Evolutionary conservation across 169 alveolate genomes (phyloP), one percentile per base, ranked within the genome.

Genomic region (Eimeria falciformis): DNA sequence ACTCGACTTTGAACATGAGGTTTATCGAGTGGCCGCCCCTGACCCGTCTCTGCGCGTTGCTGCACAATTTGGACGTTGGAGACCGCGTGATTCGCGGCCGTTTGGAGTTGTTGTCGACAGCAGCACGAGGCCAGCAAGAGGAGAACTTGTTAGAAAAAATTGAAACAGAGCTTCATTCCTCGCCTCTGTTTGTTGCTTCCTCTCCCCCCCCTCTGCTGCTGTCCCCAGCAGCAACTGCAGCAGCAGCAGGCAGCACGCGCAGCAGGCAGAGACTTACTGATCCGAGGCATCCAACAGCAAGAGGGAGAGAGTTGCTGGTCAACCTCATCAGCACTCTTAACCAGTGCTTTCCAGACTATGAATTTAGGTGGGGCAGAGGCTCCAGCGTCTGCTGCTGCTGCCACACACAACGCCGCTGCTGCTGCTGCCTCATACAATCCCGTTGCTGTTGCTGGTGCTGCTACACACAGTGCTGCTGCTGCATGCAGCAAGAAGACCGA

Each of bases 331-430:
- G 94, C 40, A 91, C 96, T 6, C 87, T 94, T 79, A 94, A 94
- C 66, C 96, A 94, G 83, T 94, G 96, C 91, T 94, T 94, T 68
- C 96, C 96, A 1, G 96, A 94, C 79, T 94, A 94, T 87, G 96
- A 94, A 68, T 94, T 94, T 82, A 47, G 93, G 93, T 90, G n/a
- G n/a, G n/a, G n/a, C n/a, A 21, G 45, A 12, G 29, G 21, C 9
- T 11, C 21, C 87, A 78, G 62, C 62, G 17, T 9, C 62, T 12
- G 62, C 79, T 27, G 23, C 79, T 27, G 50, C 79, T 68, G 40
- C 12, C 9, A 21, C 79, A 23, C 29, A 14, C 9, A 47, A 14
- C 14, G 58, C 58, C 14, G 58, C 58, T 50, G 58, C 58, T 50
- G 58, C 58, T 50, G 58, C 58, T 50, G 58, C 58, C 14, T 7